phyloP scores from a whole-genome alignment of 257 asterid species.

The Nyctanthes arbortristis region DNA sequence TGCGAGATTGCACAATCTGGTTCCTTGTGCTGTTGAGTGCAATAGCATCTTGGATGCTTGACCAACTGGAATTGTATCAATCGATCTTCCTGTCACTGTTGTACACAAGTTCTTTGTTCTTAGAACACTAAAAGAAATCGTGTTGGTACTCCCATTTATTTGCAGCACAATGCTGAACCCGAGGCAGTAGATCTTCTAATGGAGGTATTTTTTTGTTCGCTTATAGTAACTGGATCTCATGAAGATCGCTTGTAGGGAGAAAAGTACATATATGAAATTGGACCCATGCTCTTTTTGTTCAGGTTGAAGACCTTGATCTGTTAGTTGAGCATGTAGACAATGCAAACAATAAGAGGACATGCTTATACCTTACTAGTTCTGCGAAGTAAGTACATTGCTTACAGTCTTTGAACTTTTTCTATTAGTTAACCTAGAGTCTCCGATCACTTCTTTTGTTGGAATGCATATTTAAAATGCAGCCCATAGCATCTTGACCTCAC shows the following conservation, averaged over 20 bases:
- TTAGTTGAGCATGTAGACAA: constrained; percentile 69
- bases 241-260: background rate
- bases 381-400: constrained; percentile 63
- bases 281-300: constrained; percentile 19
- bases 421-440: background rate
- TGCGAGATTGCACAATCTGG: background rate
- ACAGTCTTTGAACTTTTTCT: background rate
- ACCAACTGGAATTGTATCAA: background rate
- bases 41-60: background rate
- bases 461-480: background rate
- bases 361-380: constrained; percentile 80
- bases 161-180: constrained; percentile 98
- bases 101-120: background rate
- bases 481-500: background rate
- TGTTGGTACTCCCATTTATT: constrained; percentile 18
- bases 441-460: background rate
- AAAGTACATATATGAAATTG: constrained; percentile 5
- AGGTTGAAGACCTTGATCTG: constrained; percentile 95
- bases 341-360: constrained; percentile 74
- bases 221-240: constrained; percentile 8
- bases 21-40: constrained; percentile 16
- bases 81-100: background rate
- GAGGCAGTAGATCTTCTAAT: constrained; percentile 81
- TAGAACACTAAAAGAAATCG: constrained; percentile 13
- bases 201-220: constrained; percentile 53